These are phyloP conservation scores for Anthracocystis panici-leucophaei DNA, from an alignment of 1,284 basidiomycete genomes.

Conservation along the genomic window DNA sequence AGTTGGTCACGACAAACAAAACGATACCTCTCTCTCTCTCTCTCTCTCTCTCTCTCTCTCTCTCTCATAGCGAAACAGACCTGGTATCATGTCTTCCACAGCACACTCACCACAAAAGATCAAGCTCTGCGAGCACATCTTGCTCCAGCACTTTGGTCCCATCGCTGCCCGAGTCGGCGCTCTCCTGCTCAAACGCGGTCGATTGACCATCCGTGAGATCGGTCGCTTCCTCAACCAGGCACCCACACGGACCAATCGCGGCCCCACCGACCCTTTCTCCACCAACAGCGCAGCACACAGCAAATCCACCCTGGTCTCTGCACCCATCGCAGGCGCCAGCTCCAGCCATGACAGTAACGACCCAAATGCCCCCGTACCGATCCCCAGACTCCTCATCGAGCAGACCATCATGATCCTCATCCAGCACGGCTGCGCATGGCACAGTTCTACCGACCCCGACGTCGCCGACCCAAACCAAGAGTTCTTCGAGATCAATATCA, in stretches of 20 bases:
- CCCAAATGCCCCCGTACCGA: slow-evolving; percentile 77
- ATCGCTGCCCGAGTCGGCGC: slow-evolving; percentile 80
- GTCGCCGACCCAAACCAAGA: slow-evolving; percentile 53
- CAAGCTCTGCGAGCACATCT: slow-evolving; percentile 79
- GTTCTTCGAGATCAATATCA: slow-evolving; percentile 70
- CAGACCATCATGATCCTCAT: slow-evolving; percentile 84
- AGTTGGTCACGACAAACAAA: background rate
- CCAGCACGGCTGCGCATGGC: slow-evolving; percentile 80
- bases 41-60: background rate
- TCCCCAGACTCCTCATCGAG: slow-evolving; percentile 76
- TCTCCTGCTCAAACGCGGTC: slow-evolving; percentile 85
- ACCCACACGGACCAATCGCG: slow-evolving; percentile 38
- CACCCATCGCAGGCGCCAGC: slow-evolving; percentile 40
- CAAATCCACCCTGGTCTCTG: slow-evolving; percentile 36
- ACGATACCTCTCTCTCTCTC: background rate
- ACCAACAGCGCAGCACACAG: slow-evolving; percentile 15
- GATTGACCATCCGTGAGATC: slow-evolving; percentile 77
- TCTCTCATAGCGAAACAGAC: background rate
- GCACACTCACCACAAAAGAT: slow-evolving; percentile 64
- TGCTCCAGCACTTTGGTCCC: slow-evolving; percentile 82
- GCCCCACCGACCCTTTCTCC: slow-evolving; percentile 39
- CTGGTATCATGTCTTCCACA: slow-evolving; percentile 30
- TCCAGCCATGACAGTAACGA: slow-evolving; percentile 39
- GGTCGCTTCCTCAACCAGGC: slow-evolving; percentile 56
- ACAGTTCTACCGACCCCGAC: slow-evolving; percentile 59